A percentile compares a stretch with the other conserved stretches of the same genome.
Evolutionary conservation across 2,329 filamentous ascomycete genomes (phyloP).

Genomic region (Aspergillus vadensis): DNA sequence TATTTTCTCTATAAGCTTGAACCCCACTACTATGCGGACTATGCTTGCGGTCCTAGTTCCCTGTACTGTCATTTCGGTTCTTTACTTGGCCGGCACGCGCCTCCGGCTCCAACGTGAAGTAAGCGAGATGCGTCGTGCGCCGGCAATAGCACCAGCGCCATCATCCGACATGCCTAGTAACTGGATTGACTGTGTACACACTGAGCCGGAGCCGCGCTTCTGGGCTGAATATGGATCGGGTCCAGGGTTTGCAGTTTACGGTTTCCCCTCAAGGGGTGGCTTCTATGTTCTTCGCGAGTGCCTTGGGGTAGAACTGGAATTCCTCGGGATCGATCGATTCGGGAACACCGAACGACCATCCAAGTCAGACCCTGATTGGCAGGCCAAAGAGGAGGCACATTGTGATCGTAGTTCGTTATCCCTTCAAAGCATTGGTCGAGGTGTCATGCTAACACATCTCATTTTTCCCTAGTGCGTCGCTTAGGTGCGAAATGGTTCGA

Average conservation of each 20-base stretch:
- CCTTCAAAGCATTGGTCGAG: too few relatives aligned
- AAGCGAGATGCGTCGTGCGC: background rate
- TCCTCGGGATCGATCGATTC: slow-evolving; percentile 15
- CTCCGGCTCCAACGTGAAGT: background rate
- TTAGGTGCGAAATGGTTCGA: slow-evolving; percentile 15
- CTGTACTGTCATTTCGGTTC: background rate
- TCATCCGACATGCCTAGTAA: background rate
- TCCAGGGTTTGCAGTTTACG: background rate
- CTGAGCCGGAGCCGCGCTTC: background rate
- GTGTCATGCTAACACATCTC: background rate
- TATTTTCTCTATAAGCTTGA: background rate
- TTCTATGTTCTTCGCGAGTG: slow-evolving; percentile 8
- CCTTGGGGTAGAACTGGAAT: slow-evolving; percentile 15
- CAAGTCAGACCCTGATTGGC: slow-evolving; percentile 5
- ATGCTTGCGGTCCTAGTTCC: background rate
- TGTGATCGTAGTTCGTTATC: slow-evolving; percentile 14
- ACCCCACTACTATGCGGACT: background rate
- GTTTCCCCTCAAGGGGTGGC: slow-evolving; percentile 15
- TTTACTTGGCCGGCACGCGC: background rate
- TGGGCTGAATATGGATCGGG: background rate
- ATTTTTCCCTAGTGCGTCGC: slow-evolving; percentile 11
- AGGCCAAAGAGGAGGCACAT: slow-evolving; percentile 16
- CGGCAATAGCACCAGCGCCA: background rate
- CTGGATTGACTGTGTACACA: background rate
- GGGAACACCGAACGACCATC: background rate